These are phyloP conservation scores for Xylaria sp. DNA, from an alignment of 2,329 filamentous ascomycete genomes.

Conservation along the genomic window DNA sequence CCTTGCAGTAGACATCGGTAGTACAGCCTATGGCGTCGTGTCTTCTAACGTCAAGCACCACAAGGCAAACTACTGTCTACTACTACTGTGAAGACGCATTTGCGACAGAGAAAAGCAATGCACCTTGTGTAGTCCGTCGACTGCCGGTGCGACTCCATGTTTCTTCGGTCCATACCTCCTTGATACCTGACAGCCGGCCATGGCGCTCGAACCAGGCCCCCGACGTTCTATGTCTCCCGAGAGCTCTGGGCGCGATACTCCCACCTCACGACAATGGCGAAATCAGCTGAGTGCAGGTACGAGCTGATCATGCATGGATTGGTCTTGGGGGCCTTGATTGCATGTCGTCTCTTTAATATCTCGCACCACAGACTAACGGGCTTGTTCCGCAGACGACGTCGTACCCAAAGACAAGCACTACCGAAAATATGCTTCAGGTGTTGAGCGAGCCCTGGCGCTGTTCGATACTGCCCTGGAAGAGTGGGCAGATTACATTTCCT, in stretches of 20 bases:
- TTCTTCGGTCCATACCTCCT: conserved; percentile 43
- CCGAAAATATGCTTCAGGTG: conserved; percentile 87
- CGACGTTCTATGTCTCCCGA: conserved; percentile 77
- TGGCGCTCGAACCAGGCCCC: conserved; percentile 72
- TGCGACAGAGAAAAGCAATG: conserved; percentile 47
- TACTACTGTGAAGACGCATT: conserved; percentile 29
- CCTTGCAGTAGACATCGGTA: neutral
- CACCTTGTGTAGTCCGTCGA: conserved; percentile 38
- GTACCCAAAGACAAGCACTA: conserved; percentile 74
- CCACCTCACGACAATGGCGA: conserved; percentile 79
- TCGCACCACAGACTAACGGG: conserved; percentile 34
- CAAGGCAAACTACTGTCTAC: conserved; percentile 12
- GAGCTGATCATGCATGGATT: conserved; percentile 43
- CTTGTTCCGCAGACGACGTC: conserved; percentile 59
- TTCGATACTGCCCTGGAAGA: conserved; percentile 96
- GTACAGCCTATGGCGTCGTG: conserved; percentile 38
- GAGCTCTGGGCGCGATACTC: conserved; percentile 85
- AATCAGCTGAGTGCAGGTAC: conserved; percentile 81
- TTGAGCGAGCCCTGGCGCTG: conserved; percentile 86
- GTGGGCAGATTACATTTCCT: conserved; percentile 99
- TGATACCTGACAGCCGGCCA: conserved; percentile 52
- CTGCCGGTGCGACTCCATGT: conserved; percentile 43
- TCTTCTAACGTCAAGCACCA: conserved; percentile 30
- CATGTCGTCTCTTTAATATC: neutral
- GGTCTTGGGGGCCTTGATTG: conserved; percentile 14